These are phyloP conservation scores for Cladophialophora psammophila DNA, from an alignment of 2,329 filamentous ascomycete genomes.

Conservation along the genomic window DNA sequence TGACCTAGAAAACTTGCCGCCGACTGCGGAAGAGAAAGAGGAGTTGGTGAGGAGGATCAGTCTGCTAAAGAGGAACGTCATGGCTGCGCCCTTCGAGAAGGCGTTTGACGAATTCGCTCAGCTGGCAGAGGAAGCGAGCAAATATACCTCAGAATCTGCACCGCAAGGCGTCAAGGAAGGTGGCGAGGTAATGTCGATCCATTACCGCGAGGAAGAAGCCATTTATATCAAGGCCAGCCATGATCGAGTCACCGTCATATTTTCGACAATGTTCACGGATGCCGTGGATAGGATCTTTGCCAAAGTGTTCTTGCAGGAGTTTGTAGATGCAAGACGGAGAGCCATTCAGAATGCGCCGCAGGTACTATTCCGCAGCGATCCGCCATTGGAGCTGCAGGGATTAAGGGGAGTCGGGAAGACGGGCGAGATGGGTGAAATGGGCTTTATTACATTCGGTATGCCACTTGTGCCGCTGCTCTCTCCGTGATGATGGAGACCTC, in stretches of 20 bases:
- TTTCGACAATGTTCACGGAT: conserved; percentile 96
- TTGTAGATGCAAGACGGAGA: conserved; percentile 92
- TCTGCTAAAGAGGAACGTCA: conserved; percentile 94
- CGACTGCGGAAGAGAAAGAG: conserved; percentile 82
- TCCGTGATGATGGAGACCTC: not conserved
- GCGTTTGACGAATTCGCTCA: conserved; percentile 92
- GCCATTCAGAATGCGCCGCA: conserved; percentile 98
- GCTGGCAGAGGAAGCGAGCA: conserved; percentile 84
- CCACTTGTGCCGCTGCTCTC: conserved; percentile 34
- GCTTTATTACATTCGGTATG: conserved; percentile 97
- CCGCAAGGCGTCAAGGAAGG: conserved; percentile 90
- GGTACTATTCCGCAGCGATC: conserved; percentile 93
- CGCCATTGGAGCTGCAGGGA: conserved; percentile 86
- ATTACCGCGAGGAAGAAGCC: conserved; percentile 98
- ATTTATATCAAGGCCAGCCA: conserved; percentile 98
- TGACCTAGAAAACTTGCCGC: conserved; percentile 86
- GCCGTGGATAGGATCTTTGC: conserved; percentile 98
- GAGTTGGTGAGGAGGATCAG: conserved; percentile 87
- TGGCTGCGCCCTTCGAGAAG: conserved; percentile 98
- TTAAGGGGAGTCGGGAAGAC: conserved; percentile 81
- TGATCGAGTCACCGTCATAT: conserved; percentile 97
- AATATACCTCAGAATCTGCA: conserved; percentile 92
- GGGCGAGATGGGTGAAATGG: conserved; percentile 79
- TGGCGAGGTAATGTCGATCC: conserved; percentile 91
- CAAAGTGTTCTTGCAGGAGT: conserved; percentile 98